A percentile compares a stretch with the other conserved stretches of the same genome.
Evolutionary conservation across 495 filamentous ascomycete species (phyloP).

Genomic region (Annulohypoxylon stygium): DNA sequence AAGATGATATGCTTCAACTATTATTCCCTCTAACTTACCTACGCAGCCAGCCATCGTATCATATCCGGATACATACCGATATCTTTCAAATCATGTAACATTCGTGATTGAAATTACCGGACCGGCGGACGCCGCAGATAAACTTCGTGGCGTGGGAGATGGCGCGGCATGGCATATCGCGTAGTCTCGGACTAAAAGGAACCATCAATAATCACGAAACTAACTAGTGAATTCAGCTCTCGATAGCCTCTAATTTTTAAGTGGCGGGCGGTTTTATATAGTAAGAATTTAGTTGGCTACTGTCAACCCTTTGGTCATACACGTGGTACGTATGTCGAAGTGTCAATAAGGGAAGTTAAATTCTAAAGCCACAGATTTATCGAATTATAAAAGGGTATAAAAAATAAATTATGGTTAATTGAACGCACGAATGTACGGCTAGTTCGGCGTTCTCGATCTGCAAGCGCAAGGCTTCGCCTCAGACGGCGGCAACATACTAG

Average conservation of each 20-base stretch:
- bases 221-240: constrained; percentile 24
- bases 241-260: not conserved
- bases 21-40: not conserved
- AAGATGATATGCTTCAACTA: not conserved
- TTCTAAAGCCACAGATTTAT: constrained; percentile 4
- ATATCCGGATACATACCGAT: no score
- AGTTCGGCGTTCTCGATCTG: constrained; percentile 19
- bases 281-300: not conserved
- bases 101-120: no score
- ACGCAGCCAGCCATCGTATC: no score
- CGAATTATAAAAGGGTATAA: constrained; percentile 8
- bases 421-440: no score
- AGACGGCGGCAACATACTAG: constrained; percentile 12
- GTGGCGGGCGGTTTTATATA: constrained; percentile 17
- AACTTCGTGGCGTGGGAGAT: constrained; percentile 1
- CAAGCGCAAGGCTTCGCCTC: constrained; percentile 40
- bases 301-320: not conserved
- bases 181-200: constrained; percentile 9
- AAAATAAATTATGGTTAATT: not conserved
- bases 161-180: constrained; percentile 7
- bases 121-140: constrained; percentile 1
- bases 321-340: not conserved
- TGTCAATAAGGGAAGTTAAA: not conserved
- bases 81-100: no score
- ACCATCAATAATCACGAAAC: constrained; percentile 17